phyloP scores from a whole-genome alignment of 2,329 filamentous ascomycete species.

The Lecanicillium sp. region DNA sequence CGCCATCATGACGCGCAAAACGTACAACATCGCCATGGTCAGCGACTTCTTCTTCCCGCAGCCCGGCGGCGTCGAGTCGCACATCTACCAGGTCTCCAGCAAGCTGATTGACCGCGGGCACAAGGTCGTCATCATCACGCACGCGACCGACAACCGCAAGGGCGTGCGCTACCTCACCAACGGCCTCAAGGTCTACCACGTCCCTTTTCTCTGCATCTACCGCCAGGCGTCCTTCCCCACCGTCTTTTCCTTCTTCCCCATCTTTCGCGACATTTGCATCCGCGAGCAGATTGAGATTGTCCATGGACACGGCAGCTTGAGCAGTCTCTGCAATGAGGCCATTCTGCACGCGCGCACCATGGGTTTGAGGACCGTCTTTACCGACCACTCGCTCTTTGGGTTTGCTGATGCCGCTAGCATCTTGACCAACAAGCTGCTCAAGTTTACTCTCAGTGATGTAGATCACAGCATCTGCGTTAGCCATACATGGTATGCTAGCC shows the following conservation, averaged over 20 bases:
- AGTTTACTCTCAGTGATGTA: constrained; percentile 92
- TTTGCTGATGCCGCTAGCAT: constrained; percentile 96
- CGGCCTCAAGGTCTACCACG: constrained; percentile 95
- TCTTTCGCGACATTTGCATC: constrained; percentile 94
- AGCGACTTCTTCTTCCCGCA: constrained; percentile 99
- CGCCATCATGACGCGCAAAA: constrained; percentile 42
- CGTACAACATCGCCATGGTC: constrained; percentile 78
- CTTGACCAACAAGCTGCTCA: constrained; percentile 91
- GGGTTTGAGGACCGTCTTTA: constrained; percentile 93
- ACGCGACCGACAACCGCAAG: constrained; percentile 81
- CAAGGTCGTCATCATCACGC: constrained; percentile 96
- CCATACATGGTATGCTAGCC: constrained; percentile 74
- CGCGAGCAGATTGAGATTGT: constrained; percentile 95
- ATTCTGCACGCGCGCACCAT: constrained; percentile 93
- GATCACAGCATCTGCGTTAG: constrained; percentile 98
- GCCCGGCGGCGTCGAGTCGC: constrained; percentile 91
- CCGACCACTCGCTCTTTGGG: constrained; percentile 93
- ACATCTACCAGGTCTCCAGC: constrained; percentile 94
- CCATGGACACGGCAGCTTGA: constrained; percentile 92
- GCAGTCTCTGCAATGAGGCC: constrained; percentile 87
- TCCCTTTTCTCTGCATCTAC: constrained; percentile 94
- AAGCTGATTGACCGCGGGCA: constrained; percentile 97
- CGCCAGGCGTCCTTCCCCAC: constrained; percentile 90
- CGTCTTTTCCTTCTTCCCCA: constrained; percentile 96
- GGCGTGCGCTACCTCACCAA: constrained; percentile 95